phyloP scores from a whole-genome alignment of 1,139 yeast genomes.

The Yamadazyma oceani region DNA sequence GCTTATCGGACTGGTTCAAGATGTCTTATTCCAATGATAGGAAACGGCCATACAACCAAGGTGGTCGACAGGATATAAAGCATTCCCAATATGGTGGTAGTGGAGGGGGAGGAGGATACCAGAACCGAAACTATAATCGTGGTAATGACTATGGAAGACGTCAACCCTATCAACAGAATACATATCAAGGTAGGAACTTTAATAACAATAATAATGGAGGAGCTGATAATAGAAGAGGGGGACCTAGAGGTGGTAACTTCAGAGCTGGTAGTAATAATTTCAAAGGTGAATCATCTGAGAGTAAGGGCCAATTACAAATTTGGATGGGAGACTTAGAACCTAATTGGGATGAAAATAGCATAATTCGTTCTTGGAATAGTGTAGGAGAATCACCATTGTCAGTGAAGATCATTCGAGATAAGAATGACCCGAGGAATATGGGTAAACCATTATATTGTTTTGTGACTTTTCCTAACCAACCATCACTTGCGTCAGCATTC shows the following conservation, averaged over 20 bases:
- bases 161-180: not conserved
- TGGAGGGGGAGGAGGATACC: slow-evolving; percentile 9
- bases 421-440: slow-evolving; percentile 19
- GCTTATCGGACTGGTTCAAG: too few relatives aligned
- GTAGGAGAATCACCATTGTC: slow-evolving; percentile 38
- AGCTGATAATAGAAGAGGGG: slow-evolving; percentile 10
- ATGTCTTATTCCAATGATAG: slow-evolving; percentile 8
- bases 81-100: slow-evolving; percentile 10
- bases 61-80: slow-evolving; percentile 4
- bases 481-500: slow-evolving; percentile 70
- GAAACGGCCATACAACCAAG: slow-evolving; percentile 5
- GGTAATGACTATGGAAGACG: not conserved
- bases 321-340: slow-evolving; percentile 98
- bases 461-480: slow-evolving; percentile 70
- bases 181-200: slow-evolving; percentile 4
- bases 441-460: slow-evolving; percentile 61
- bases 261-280: slow-evolving; percentile 3
- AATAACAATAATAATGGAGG: slow-evolving; percentile 3
- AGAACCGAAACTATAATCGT: not conserved
- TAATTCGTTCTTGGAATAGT: slow-evolving; percentile 63
- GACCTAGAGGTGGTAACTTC: slow-evolving; percentile 8
- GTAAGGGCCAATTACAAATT: slow-evolving; percentile 31
- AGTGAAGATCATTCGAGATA: slow-evolving; percentile 40
- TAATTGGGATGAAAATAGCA: slow-evolving; percentile 72
- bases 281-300: not conserved